Percentiles rank a stretch among this genome's conserved stretches.
phyloP scores from a whole-genome alignment of 1,284 basidiomycete species.

The Porodaedalea pini region DNA sequence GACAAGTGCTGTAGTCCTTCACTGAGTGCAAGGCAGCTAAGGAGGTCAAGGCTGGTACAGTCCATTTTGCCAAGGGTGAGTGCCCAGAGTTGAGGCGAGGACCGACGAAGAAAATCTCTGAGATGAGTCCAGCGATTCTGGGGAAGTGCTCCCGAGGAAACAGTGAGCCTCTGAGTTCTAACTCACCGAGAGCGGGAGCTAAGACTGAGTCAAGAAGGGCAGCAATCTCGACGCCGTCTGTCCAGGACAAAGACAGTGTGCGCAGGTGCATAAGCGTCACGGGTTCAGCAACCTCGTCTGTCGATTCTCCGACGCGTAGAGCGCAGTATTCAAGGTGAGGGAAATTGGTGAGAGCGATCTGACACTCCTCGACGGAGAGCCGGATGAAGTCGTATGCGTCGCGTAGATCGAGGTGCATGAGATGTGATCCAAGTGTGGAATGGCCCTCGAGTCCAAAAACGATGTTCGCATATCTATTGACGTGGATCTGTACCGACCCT shows the following conservation, averaged over 20 bases:
- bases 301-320: not conserved
- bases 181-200: not conserved
- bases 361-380: constrained; percentile 8
- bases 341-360: constrained; percentile 4
- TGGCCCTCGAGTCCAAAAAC: constrained; percentile 13
- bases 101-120: not conserved
- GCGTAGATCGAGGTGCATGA: constrained; percentile 5
- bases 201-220: constrained; percentile 4
- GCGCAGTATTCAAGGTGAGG: constrained; percentile 9
- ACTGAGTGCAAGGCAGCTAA: not conserved
- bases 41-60: not conserved
- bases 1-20: not conserved
- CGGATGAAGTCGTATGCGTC: not conserved
- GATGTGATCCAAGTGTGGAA: not conserved
- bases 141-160: not conserved
- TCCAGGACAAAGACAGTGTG: constrained; percentile 8
- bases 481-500: constrained; percentile 6
- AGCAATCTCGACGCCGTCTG: not conserved
- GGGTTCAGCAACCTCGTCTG: not conserved
- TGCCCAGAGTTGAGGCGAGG: not conserved
- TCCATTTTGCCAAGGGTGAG: constrained; percentile 4
- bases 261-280: not conserved
- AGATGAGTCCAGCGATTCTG: not conserved
- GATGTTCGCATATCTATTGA: not conserved
- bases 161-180: constrained; percentile 2